A percentile compares a stretch with the other conserved stretches of the same genome.
These are phyloP conservation scores for Exobasidium cylindrosporum DNA, from an alignment of 1,284 basidiomycete species.

Conservation along the genomic window DNA sequence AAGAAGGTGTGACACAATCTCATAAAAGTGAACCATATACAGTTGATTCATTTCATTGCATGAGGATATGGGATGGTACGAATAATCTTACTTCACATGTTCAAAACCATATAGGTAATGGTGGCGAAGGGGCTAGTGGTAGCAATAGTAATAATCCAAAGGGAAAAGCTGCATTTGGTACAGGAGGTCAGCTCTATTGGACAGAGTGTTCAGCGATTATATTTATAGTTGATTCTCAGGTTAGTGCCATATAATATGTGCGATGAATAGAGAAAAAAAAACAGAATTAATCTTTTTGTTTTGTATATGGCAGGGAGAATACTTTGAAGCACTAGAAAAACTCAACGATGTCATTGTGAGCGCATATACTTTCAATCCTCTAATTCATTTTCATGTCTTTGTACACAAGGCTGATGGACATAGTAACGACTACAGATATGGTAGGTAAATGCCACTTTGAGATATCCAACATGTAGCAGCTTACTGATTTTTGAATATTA, in stretches of 20 bases:
- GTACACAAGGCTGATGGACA: conserved; percentile 93
- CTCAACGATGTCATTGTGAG: conserved; percentile 59
- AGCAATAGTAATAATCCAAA: neutral
- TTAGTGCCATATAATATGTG: too few species aligned
- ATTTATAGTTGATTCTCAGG: conserved; percentile 92
- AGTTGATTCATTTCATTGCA: neutral
- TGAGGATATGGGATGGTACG: conserved; percentile 6
- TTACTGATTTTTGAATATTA: too few species aligned
- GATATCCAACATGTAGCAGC: too few species aligned
- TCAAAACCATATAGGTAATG: neutral
- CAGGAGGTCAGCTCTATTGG: conserved; percentile 23
- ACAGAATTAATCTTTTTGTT: neutral
- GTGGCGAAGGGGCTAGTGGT: neutral
- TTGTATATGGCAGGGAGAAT: conserved; percentile 55
- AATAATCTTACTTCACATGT: neutral
- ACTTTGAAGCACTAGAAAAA: conserved; percentile 68
- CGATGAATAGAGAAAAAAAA: too few species aligned
- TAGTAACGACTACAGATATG: conserved; percentile 86
- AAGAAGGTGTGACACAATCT: neutral
- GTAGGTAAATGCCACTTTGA: conserved; percentile 60
- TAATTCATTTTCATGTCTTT: conserved; percentile 83
- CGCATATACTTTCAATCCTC: conserved; percentile 68
- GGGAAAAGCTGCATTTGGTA: conserved; percentile 5
- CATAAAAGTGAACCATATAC: neutral
- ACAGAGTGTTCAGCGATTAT: conserved; percentile 62